Percentiles rank a stretch among this genome's conserved stretches.
Evolutionary conservation across 345 rosid genomes (phyloP).

Genomic region (Eucalyptus pauciflora): DNA sequence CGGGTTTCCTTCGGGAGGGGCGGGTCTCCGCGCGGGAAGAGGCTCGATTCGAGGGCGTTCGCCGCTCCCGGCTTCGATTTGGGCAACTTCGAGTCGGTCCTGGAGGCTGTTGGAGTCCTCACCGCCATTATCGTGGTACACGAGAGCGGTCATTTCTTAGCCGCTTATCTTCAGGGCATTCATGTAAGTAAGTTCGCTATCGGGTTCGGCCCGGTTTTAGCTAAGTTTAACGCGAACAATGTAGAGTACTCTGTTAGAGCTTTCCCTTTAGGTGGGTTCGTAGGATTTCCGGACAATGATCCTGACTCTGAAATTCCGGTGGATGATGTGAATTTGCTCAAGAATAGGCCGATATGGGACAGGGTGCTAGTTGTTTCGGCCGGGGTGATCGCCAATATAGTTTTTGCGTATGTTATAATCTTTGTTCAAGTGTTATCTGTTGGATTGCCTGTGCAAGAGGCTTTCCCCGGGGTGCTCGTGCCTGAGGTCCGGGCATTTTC

Average conservation of each 20-base stretch:
- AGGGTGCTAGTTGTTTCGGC: constrained; percentile 80
- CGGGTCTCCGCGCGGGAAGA: constrained; percentile 11
- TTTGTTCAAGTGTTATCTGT: constrained; percentile 73
- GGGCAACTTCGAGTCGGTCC: constrained; percentile 52
- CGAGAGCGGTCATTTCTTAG: constrained; percentile 86
- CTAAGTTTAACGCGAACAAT: constrained; percentile 71
- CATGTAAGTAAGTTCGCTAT: constrained; percentile 95
- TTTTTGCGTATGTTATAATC: constrained; percentile 71
- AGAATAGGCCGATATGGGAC: constrained; percentile 83
- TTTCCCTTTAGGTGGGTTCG: constrained; percentile 91
- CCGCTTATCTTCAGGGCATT: constrained; percentile 90
- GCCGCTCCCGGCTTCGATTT: constrained; percentile 71
- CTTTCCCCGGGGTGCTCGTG: constrained; percentile 82
- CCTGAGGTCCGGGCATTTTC: constrained; percentile 80
- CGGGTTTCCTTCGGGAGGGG: constrained; percentile 15
- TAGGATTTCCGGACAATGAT: constrained; percentile 96
- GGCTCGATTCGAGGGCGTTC: constrained; percentile 26
- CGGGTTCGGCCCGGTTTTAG: constrained; percentile 92
- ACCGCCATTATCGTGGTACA: constrained; percentile 87
- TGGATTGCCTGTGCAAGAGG: constrained; percentile 93
- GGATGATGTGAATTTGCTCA: constrained; percentile 73
- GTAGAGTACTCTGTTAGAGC: constrained; percentile 89
- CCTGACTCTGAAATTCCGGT: constrained; percentile 79
- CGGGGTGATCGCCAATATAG: constrained; percentile 78
- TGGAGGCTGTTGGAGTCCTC: constrained; percentile 74